Evolutionary conservation across 805 yeast species (phyloP).

Genomic region (Myxozyma mucilagina): DNA sequence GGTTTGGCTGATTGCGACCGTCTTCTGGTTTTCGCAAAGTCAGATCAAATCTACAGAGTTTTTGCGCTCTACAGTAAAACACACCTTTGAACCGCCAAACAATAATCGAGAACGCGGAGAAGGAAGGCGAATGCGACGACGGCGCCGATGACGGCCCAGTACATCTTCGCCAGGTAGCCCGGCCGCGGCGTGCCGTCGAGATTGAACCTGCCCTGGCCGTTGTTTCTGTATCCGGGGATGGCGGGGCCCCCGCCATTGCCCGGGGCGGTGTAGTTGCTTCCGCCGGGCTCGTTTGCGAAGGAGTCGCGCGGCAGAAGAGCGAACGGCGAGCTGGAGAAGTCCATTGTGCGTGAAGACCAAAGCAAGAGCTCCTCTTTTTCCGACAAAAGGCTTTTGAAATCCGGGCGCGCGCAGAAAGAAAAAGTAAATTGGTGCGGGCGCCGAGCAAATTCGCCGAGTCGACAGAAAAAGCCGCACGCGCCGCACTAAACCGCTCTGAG

Average conservation of each 20-base stretch:
- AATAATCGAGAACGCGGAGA: constrained; percentile 9
- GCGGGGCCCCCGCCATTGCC: background rate
- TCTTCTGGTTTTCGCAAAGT: constrained; percentile 3
- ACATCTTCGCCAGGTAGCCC: constrained; percentile 34
- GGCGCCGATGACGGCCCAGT: constrained; percentile 35
- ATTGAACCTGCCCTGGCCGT: constrained; percentile 30
- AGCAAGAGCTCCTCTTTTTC: too few relatives aligned
- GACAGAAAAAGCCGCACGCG: constrained; percentile 1
- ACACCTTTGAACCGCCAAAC: constrained; percentile 13
- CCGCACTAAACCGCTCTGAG: background rate
- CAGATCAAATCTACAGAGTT: background rate
- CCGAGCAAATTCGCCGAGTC: background rate
- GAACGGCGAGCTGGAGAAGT: background rate
- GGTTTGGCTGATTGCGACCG: constrained; percentile 15
- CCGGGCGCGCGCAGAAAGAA: background rate
- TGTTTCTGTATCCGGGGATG: constrained; percentile 9
- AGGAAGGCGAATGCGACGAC: constrained; percentile 25
- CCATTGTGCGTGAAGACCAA: background rate
- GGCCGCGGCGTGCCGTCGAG: constrained; percentile 35
- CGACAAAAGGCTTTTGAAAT: too few relatives aligned
- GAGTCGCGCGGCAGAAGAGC: background rate
- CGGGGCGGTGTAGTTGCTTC: constrained; percentile 3
- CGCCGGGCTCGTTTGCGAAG: constrained; percentile 12
- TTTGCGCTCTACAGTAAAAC: background rate
- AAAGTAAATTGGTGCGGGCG: background rate